These are phyloP conservation scores for Mrakia blollopis DNA, from an alignment of 768 basidiomycete genomes.

Conservation along the genomic window DNA sequence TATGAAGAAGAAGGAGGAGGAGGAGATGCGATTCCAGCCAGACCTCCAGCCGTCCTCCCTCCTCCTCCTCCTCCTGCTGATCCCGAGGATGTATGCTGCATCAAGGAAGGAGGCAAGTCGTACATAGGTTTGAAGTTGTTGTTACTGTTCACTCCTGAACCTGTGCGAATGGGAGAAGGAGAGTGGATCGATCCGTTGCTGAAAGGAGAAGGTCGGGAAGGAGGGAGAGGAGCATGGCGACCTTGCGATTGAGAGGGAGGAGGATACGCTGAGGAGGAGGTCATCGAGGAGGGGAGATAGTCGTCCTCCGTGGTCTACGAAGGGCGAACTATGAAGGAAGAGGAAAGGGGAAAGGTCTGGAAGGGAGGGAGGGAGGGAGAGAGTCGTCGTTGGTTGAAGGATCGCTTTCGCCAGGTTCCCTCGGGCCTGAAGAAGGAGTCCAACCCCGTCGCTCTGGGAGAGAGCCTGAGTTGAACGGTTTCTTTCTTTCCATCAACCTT, in stretches of 20 bases:
- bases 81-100: conserved; percentile 18
- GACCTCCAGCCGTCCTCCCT: conserved; percentile 12
- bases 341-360: not conserved
- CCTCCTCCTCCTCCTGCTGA: not conserved
- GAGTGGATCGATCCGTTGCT: not conserved
- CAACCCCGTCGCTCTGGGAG: too few relatives aligned
- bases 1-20: not conserved
- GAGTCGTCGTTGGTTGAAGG: too few relatives aligned
- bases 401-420: too few relatives aligned
- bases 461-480: too few relatives aligned
- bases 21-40: not conserved
- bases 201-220: not conserved
- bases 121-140: conserved; percentile 26
- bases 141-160: not conserved
- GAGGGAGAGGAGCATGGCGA: not conserved
- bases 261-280: conserved; percentile 14
- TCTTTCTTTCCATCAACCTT: too few relatives aligned
- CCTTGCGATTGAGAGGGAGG: not conserved
- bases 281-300: not conserved
- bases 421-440: too few relatives aligned
- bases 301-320: not conserved
- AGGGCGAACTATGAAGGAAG: not conserved
- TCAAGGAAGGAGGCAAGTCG: conserved; percentile 24
- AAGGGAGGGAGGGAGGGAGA: not conserved
- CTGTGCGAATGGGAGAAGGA: not conserved